Conservation (phyloP, 116 monocot genomes). For the Phalaenopsis hybrid region DNA sequence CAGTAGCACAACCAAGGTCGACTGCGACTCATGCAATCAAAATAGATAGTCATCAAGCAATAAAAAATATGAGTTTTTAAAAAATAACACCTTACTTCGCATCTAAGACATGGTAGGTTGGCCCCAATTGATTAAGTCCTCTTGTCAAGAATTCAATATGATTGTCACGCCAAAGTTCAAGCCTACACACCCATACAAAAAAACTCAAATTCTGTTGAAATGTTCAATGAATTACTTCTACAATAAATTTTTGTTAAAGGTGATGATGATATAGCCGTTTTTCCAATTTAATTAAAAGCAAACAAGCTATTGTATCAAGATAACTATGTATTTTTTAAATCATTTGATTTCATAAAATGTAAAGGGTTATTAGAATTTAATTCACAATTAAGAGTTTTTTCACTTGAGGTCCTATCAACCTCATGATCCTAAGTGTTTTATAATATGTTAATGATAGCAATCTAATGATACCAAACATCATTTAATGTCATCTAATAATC, state of each 20-base stretch:
- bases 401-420: neutral
- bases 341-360: neutral
- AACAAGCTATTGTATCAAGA: neutral
- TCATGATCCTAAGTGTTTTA: neutral
- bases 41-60: constrained; percentile 1
- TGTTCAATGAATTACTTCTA: neutral
- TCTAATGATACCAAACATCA: neutral
- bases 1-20: constrained; percentile 98
- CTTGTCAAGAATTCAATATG: constrained; percentile 66
- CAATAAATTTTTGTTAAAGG: neutral
- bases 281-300: neutral
- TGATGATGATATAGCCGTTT: neutral
- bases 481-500: neutral
- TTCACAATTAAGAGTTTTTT: neutral
- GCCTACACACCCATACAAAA: constrained; percentile 23
- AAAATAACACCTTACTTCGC: constrained; percentile 42
- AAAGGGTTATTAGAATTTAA: neutral
- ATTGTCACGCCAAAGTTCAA: constrained; percentile 85
- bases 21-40: constrained; percentile 22
- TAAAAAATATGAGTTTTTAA: constrained; percentile 1
- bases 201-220: neutral
- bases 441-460: neutral
- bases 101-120: constrained; percentile 67
- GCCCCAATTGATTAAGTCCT: constrained; percentile 58
- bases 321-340: neutral